A percentile compares a stretch with the other conserved stretches of the same genome.
These are phyloP conservation scores for Ogataea methanolica DNA, from an alignment of 805 yeast genomes.

Conservation along the genomic window DNA sequence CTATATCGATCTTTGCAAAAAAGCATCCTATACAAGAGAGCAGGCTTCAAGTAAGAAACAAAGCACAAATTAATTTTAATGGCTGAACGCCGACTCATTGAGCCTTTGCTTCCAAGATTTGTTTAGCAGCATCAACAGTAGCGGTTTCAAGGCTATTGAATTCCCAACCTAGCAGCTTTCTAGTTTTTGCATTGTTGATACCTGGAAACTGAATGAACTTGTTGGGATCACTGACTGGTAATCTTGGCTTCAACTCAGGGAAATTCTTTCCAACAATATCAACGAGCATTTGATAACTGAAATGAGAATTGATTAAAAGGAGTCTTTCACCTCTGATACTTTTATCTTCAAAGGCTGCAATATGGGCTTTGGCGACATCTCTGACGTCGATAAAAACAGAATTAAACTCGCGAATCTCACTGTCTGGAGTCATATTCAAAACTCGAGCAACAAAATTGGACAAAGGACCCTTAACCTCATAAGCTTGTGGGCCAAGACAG, in stretches of 20 bases:
- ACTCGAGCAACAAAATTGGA: constrained; percentile 30
- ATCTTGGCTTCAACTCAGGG: constrained; percentile 35
- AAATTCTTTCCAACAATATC: constrained; percentile 33
- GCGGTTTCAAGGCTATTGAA: constrained; percentile 35
- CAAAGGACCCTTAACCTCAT: constrained; percentile 32
- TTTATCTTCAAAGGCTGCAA: constrained; percentile 26
- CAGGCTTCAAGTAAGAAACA: too few relatives aligned
- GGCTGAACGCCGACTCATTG: too few relatives aligned
- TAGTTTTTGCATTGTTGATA: constrained; percentile 11
- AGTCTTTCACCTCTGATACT: constrained; percentile 30
- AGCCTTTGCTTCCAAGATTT: constrained; percentile 16
- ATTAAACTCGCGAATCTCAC: neutral
- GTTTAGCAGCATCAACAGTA: constrained; percentile 39
- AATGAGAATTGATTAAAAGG: constrained; percentile 19
- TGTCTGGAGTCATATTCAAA: constrained; percentile 1
- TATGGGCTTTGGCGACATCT: constrained; percentile 51
- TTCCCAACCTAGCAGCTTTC: constrained; percentile 23
- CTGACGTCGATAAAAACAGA: constrained; percentile 36
- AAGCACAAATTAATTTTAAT: too few relatives aligned
- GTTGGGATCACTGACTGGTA: constrained; percentile 21
- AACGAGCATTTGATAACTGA: constrained; percentile 25
- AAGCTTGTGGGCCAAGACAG: constrained; percentile 50
- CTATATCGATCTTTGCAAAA: too few relatives aligned
- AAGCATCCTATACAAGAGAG: too few relatives aligned
- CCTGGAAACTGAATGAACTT: neutral